A percentile compares a stretch with the other conserved stretches of the same genome.
These are phyloP conservation scores for Sporormia fimetaria DNA, from an alignment of 495 filamentous ascomycete species.

Conservation along the genomic window DNA sequence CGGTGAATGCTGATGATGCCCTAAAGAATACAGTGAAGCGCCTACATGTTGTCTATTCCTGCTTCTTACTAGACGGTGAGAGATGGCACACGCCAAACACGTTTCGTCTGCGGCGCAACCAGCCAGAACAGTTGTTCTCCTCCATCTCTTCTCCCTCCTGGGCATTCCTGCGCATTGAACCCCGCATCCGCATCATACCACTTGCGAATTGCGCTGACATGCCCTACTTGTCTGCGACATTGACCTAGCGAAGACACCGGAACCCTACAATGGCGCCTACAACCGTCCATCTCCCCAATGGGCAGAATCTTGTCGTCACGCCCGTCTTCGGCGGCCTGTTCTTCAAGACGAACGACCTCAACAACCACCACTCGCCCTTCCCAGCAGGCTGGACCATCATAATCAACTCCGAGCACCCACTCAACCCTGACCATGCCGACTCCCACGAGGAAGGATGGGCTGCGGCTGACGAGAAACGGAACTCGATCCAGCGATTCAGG, in stretches of 20 bases:
- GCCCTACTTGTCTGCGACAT: too few species aligned
- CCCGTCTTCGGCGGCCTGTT: constrained; percentile 79
- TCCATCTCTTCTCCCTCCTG: too few species aligned
- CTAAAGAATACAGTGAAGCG: too few species aligned
- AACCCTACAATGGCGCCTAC: constrained; percentile 33
- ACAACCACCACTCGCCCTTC: constrained; percentile 52
- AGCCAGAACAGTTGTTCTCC: too few species aligned
- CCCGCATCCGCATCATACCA: constrained; percentile 1
- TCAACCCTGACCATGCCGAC: constrained; percentile 12
- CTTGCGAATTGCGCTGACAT: too few species aligned
- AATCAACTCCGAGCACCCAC: constrained; percentile 57
- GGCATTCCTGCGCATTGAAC: too few species aligned
- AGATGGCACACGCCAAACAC: too few species aligned
- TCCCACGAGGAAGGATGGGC: constrained; percentile 1
- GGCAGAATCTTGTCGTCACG: constrained; percentile 65
- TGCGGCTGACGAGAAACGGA: constrained; percentile 23
- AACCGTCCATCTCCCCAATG: constrained; percentile 65
- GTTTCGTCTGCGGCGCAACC: too few species aligned
- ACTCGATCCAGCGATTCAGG: constrained; percentile 51
- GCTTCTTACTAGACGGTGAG: too few species aligned
- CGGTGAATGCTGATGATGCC: neutral
- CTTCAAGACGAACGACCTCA: constrained; percentile 74
- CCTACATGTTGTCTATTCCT: neutral
- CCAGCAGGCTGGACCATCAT: constrained; percentile 83
- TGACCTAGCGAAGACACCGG: too few species aligned